Conservation (phyloP, 306 rosid species). For the Gillenia trifoliata region DNA sequence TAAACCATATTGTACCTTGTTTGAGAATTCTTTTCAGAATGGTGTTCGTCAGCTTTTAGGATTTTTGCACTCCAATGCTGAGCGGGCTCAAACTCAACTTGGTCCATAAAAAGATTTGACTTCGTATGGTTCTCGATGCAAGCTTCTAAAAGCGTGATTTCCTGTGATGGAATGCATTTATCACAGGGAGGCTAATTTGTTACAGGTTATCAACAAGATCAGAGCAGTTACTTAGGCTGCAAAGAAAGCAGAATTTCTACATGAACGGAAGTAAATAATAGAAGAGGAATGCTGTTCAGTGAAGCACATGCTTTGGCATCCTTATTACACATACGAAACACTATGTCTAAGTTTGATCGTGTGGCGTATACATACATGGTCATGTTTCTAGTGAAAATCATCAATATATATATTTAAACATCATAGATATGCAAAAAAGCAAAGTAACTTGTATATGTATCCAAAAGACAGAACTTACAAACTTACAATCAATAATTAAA, state of each 20-base stretch:
- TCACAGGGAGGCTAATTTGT: constrained; percentile 6
- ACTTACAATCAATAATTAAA: constrained; percentile 36
- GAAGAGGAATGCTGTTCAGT: background rate
- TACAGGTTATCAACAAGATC: background rate
- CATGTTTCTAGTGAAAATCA: background rate
- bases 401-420: background rate
- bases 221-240: background rate
- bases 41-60: constrained; percentile 64
- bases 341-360: background rate
- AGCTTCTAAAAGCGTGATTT: constrained; percentile 91
- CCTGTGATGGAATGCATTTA: constrained; percentile 47
- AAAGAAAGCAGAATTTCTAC: background rate
- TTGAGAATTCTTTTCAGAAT: constrained; percentile 36
- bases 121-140: constrained; percentile 97
- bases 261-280: background rate
- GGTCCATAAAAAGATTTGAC: constrained; percentile 96
- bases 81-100: constrained; percentile 97
- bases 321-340: background rate
- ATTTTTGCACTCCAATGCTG: constrained; percentile 71
- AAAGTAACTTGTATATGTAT: background rate
- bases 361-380: background rate
- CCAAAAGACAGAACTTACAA: background rate
- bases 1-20: constrained; percentile 33
- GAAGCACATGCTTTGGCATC: background rate
- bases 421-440: background rate